phyloP scores from a whole-genome alignment of 2,329 filamentous ascomycete genomes.

The Beauveria australis region DNA sequence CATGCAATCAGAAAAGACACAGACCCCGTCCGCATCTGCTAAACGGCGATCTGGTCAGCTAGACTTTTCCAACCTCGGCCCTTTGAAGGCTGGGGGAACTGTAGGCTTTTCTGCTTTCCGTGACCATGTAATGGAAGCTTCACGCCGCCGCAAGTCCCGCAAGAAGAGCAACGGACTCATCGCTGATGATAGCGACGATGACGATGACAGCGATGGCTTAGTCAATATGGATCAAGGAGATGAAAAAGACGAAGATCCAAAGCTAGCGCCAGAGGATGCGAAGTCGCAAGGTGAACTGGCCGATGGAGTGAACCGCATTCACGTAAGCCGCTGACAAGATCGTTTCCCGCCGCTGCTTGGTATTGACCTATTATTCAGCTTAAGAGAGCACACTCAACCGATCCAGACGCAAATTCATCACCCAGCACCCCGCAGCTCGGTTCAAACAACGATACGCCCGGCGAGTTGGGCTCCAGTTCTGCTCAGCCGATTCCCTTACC shows the following conservation, averaged over 20 bases:
- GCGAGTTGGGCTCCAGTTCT: conserved; percentile 5
- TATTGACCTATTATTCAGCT: conserved; percentile 44
- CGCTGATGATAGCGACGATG: conserved; percentile 64
- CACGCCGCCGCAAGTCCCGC: conserved; percentile 43
- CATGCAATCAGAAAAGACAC: conserved; percentile 58
- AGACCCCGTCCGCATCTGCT: conserved; percentile 49
- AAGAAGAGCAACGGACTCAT: conserved; percentile 62
- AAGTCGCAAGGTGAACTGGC: conserved; percentile 66
- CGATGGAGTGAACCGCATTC: conserved; percentile 74
- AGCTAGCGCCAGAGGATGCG: conserved; percentile 62
- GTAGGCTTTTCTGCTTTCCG: conserved; percentile 87
- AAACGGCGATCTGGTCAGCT: conserved; percentile 77
- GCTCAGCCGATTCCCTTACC: conserved; percentile 12
- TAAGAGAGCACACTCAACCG: conserved; percentile 71
- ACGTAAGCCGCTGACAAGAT: conserved; percentile 41
- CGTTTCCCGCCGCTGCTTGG: neutral
- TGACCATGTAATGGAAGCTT: conserved; percentile 52
- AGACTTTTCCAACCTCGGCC: conserved; percentile 77
- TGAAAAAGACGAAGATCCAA: conserved; percentile 51
- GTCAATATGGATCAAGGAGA: conserved; percentile 58
- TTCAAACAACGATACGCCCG: conserved; percentile 36
- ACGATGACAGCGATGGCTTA: conserved; percentile 51
- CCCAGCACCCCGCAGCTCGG: conserved; percentile 24
- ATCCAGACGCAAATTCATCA: conserved; percentile 45
- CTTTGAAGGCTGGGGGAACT: conserved; percentile 77